These are phyloP conservation scores for Hypoxylon rickii DNA, from an alignment of 495 filamentous ascomycete species.

Conservation along the genomic window DNA sequence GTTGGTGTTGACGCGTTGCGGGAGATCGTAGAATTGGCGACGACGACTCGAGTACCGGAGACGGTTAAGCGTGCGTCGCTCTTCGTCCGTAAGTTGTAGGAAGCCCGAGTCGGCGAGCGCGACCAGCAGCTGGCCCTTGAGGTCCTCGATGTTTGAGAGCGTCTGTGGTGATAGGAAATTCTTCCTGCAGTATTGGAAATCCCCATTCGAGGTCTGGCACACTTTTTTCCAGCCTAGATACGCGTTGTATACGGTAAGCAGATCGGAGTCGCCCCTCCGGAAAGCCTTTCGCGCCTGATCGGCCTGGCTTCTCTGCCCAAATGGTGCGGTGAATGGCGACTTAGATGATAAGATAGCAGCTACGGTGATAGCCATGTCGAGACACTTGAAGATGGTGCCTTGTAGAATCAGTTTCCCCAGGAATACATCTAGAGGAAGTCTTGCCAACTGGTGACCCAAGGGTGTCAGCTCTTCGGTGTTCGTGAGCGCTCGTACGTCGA, in stretches of 20 bases:
- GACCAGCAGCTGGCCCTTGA: constrained; percentile 86
- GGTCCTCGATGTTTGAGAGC: constrained; percentile 86
- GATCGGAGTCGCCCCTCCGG: constrained; percentile 84
- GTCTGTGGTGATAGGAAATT: constrained; percentile 87
- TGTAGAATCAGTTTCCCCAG: constrained; percentile 90
- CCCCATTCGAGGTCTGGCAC: constrained; percentile 65
- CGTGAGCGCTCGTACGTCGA: constrained; percentile 91
- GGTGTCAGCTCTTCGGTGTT: constrained; percentile 79
- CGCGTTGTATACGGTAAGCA: constrained; percentile 90
- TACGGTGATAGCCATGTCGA: constrained; percentile 87
- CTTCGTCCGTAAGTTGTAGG: constrained; percentile 68
- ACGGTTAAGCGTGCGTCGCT: constrained; percentile 68
- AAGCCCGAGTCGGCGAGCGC: constrained; percentile 83
- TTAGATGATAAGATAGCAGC: constrained; percentile 93
- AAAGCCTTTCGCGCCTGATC: constrained; percentile 76
- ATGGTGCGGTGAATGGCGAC: constrained; percentile 85
- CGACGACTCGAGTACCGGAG: constrained; percentile 54
- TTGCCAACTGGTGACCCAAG: constrained; percentile 82
- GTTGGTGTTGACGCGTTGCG: constrained; percentile 71
- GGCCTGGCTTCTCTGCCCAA: constrained; percentile 79
- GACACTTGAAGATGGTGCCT: constrained; percentile 80
- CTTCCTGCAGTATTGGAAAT: constrained; percentile 86
- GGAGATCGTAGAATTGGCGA: constrained; percentile 78
- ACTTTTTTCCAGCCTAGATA: constrained; percentile 85
- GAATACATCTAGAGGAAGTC: constrained; percentile 89